Conservation (phyloP, 305 asterid species). For the Solanum hybrid region DNA sequence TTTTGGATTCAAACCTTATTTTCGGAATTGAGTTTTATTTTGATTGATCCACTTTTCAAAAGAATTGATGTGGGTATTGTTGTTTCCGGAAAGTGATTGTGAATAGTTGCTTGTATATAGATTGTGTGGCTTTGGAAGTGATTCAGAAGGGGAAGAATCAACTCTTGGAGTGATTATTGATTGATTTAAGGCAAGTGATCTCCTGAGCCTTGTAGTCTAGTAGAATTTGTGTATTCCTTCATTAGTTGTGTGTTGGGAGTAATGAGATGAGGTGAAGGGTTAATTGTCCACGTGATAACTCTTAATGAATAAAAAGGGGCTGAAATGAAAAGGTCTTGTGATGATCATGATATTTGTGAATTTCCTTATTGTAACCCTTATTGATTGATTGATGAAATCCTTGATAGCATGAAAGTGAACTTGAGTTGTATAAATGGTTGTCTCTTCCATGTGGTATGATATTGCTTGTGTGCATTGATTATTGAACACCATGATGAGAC, state of each 20-base stretch:
- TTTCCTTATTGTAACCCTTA: background rate
- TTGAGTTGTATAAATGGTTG: background rate
- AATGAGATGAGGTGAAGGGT: background rate
- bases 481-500: background rate
- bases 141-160: background rate
- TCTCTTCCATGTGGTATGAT: background rate
- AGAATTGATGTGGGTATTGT: too few relatives aligned
- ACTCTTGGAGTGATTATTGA: background rate
- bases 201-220: background rate
- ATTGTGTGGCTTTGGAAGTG: background rate
- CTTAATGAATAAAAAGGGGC: background rate
- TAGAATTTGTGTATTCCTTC: background rate
- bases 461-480: background rate
- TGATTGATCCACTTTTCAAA: background rate
- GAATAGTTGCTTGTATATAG: background rate
- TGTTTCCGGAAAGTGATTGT: background rate
- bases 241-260: background rate
- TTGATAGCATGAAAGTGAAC: background rate
- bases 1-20: background rate
- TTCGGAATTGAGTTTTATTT: too few relatives aligned
- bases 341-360: background rate
- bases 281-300: background rate
- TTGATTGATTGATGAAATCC: background rate
- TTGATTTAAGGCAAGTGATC: background rate
- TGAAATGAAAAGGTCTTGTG: background rate